Conservation (phyloP, 1,284 basidiomycete genomes). For the Cystobasidiaceae sp. region DNA sequence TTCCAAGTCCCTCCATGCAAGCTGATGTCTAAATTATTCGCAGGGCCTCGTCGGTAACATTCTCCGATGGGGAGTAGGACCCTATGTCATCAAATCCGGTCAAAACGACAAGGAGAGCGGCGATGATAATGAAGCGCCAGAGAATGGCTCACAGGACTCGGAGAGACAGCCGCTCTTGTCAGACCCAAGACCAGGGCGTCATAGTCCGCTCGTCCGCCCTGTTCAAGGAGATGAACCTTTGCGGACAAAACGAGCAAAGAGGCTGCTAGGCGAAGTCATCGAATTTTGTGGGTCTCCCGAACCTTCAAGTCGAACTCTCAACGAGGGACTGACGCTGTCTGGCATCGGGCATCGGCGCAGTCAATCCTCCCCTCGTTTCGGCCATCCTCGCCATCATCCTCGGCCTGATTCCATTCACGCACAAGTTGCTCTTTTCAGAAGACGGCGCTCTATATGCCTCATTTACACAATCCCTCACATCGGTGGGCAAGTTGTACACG, state of each 20-base stretch:
- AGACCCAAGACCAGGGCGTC: constrained; percentile 28
- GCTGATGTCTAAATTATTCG: too few species aligned
- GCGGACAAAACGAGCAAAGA: constrained; percentile 33
- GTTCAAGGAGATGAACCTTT: constrained; percentile 34
- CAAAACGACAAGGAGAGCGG: background rate
- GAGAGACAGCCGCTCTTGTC: constrained; percentile 16
- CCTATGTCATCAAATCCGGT: constrained; percentile 1
- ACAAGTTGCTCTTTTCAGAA: constrained; percentile 41
- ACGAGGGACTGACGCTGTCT: too few species aligned
- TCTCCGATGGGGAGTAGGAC: constrained; percentile 22
- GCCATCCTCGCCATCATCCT: constrained; percentile 43
- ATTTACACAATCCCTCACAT: constrained; percentile 40
- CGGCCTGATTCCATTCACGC: constrained; percentile 44
- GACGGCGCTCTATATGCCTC: constrained; percentile 34
- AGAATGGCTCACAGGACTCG: too few species aligned
- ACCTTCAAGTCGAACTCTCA: background rate
- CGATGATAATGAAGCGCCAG: background rate
- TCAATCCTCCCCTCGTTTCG: constrained; percentile 44
- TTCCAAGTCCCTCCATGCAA: too few species aligned
- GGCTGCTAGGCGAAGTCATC: constrained; percentile 24
- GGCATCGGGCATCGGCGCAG: constrained; percentile 36
- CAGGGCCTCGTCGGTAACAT: background rate
- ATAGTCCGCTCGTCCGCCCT: constrained; percentile 36
- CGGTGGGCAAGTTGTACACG: constrained; percentile 45
- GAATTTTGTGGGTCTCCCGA: constrained; percentile 11